Conservation (phyloP, 495 filamentous ascomycete genomes). For the Venustampulla echinocandica region DNA sequence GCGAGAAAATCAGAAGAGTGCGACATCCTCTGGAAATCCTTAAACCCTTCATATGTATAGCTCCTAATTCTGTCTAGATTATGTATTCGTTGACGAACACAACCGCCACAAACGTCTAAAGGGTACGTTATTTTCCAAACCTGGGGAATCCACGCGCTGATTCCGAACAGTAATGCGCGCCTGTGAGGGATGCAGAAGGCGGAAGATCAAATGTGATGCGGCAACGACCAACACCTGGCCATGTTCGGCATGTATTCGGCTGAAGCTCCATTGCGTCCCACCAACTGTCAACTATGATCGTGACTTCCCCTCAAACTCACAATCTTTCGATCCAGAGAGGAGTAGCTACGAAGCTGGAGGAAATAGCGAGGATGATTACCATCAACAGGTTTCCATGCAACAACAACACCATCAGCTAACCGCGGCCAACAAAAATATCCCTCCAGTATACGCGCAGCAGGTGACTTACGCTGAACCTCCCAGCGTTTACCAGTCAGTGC, state of each 20-base stretch:
- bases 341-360: conserved; percentile 36
- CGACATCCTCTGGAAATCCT: conserved; percentile 24
- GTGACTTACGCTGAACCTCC: conserved; percentile 18
- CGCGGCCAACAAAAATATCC: conserved; percentile 22
- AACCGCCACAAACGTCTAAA: conserved; percentile 96
- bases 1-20: conserved; percentile 61
- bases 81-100: conserved; percentile 99
- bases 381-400: conserved; percentile 39
- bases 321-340: conserved; percentile 37
- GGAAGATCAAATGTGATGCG: conserved; percentile 94
- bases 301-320: conserved; percentile 46
- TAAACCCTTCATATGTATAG: no score
- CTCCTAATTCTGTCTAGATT: conserved; percentile 49
- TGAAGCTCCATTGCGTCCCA: conserved; percentile 89
- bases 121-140: conserved; percentile 44
- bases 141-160: conserved; percentile 17
- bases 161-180: conserved; percentile 79
- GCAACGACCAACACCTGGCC: conserved; percentile 98
- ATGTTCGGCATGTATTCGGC: conserved; percentile 83
- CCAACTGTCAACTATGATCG: conserved; percentile 83
- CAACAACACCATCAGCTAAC: conserved; percentile 31
- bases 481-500: conserved; percentile 35
- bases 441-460: conserved; percentile 23
- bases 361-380: conserved; percentile 48
- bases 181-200: conserved; percentile 88